phyloP scores from a whole-genome alignment of 2,329 filamentous ascomycete species.

The Monilinia aucupariae region DNA sequence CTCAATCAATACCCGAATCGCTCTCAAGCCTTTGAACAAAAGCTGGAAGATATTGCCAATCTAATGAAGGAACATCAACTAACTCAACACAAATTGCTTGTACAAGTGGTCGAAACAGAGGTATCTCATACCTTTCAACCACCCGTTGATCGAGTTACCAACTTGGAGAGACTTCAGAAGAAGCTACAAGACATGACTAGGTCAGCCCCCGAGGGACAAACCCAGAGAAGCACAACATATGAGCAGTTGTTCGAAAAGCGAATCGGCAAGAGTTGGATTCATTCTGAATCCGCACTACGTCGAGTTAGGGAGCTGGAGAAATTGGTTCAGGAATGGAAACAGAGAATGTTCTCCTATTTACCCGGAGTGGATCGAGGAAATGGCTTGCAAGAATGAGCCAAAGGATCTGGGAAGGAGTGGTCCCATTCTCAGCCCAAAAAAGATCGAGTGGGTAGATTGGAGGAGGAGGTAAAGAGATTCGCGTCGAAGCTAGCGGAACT shows the following conservation, averaged over 20 bases:
- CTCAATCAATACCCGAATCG: too few species aligned
- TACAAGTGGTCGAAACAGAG: neutral
- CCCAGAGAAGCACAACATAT: neutral
- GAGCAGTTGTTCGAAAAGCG: neutral
- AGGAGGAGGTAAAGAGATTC: neutral
- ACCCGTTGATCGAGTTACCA: neutral
- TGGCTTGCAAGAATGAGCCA: too few species aligned
- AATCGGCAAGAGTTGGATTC: neutral
- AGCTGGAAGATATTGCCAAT: neutral
- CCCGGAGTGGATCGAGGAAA: too few species aligned
- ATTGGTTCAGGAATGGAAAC: too few species aligned
- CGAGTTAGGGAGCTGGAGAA: neutral
- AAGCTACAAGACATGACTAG: too few species aligned
- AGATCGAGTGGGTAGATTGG: neutral
- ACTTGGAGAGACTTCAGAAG: neutral
- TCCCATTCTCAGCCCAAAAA: neutral
- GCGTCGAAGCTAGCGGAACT: too few species aligned
- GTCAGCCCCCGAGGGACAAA: neutral
- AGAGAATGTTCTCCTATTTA: too few species aligned
- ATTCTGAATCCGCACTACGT: neutral
- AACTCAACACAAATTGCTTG: neutral
- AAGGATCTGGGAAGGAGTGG: too few species aligned
- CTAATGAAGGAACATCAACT: neutral
- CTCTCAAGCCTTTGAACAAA: neutral
- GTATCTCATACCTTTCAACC: neutral